Evolutionary conservation across 495 filamentous ascomycete species (phyloP).

Genomic region (Tuber indicum): DNA sequence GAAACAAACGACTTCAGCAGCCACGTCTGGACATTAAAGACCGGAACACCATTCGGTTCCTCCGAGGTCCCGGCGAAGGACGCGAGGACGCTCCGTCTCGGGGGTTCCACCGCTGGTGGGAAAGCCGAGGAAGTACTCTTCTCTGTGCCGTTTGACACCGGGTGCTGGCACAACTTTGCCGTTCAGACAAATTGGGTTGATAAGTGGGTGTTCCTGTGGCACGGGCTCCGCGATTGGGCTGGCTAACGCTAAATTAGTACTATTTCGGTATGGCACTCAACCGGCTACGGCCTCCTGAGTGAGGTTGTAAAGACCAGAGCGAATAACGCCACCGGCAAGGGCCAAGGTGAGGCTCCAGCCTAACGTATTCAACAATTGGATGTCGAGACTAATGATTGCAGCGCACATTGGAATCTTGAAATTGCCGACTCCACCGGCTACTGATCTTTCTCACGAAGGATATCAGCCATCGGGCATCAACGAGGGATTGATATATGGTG

Average conservation of each 20-base stretch:
- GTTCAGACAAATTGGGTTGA: slow-evolving; percentile 49
- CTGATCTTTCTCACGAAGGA: slow-evolving; percentile 50
- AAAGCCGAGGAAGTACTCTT: slow-evolving; percentile 44
- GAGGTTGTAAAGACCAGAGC: slow-evolving; percentile 47
- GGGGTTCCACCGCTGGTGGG: slow-evolving; percentile 23
- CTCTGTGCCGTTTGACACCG: slow-evolving; percentile 43
- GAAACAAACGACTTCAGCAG: slow-evolving; percentile 51
- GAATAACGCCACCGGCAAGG: slow-evolving; percentile 52
- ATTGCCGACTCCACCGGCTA: slow-evolving; percentile 51
- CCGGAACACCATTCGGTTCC: slow-evolving; percentile 43
- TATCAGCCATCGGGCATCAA: slow-evolving; percentile 50
- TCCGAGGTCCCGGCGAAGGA: slow-evolving; percentile 10
- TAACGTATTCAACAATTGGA: background rate
- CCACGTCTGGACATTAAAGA: slow-evolving; percentile 54
- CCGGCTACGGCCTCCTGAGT: slow-evolving; percentile 46
- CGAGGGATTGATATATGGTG: slow-evolving; percentile 53
- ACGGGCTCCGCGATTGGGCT: background rate
- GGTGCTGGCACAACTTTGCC: slow-evolving; percentile 56
- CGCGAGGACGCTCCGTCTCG: slow-evolving; percentile 29
- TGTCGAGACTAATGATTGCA: background rate
- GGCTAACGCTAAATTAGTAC: slow-evolving; percentile 44
- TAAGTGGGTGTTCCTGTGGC: slow-evolving; percentile 44
- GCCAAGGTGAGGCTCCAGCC: slow-evolving; percentile 45
- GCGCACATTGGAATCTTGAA: slow-evolving; percentile 54
- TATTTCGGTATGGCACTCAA: slow-evolving; percentile 52